Evolutionary conservation across 2,329 filamentous ascomycete species (phyloP).

Genomic region (Bipolaris cookei): DNA sequence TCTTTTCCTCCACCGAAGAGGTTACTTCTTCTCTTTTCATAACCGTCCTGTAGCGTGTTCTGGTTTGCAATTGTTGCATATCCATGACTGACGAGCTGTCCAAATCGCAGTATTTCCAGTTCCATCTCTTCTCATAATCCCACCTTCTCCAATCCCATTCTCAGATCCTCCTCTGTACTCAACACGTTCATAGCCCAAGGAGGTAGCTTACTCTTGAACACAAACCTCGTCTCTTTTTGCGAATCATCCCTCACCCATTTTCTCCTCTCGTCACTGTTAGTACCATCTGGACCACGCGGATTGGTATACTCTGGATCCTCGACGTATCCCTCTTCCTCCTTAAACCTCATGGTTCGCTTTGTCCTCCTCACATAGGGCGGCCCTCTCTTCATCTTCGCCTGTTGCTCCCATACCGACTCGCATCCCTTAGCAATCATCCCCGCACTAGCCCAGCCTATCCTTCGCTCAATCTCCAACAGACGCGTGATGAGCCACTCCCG

Average conservation of each 20-base stretch:
- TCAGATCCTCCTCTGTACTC: conserved; percentile 76
- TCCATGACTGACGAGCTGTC: background rate
- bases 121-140: conserved; percentile 13
- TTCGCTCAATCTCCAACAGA: conserved; percentile 74
- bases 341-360: conserved; percentile 17
- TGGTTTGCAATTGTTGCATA: background rate
- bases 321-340: conserved; percentile 21
- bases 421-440: conserved; percentile 82
- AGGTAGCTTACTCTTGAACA: conserved; percentile 68
- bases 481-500: conserved; percentile 78
- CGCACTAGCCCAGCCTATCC: conserved; percentile 88
- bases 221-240: conserved; percentile 48
- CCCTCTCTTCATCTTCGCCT: conserved; percentile 73
- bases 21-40: background rate
- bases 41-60: background rate
- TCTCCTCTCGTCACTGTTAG: background rate
- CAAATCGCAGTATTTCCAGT: background rate
- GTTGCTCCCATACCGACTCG: conserved; percentile 82
- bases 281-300: background rate
- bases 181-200: conserved; percentile 81
- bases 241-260: background rate
- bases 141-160: conserved; percentile 39
- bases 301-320: conserved; percentile 10
- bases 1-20: background rate
- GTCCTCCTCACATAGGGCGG: conserved; percentile 66